A percentile compares a stretch with the other conserved stretches of the same genome.
phyloP scores from a whole-genome alignment of 2,329 filamentous ascomycete genomes.

The Fusarium buxicola region DNA sequence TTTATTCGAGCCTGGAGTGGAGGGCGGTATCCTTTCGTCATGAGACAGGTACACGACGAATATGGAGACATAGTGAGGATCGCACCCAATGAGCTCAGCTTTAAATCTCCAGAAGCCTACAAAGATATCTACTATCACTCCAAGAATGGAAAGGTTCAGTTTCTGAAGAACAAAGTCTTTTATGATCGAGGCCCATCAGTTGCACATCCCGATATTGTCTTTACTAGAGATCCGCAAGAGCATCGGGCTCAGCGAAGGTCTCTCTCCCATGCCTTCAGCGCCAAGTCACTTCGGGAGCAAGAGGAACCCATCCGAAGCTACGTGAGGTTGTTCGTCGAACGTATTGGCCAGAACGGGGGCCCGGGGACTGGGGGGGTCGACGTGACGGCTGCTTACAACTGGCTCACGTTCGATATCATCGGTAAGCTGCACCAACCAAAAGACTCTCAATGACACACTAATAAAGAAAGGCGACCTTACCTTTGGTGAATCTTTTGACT shows the following conservation, averaged over 20 bases:
- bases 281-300: conserved; percentile 12
- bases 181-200: conserved; percentile 10
- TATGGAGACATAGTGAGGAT: conserved; percentile 39
- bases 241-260: conserved; percentile 17
- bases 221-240: conserved; percentile 13
- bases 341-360: conserved; percentile 2
- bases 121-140: conserved; percentile 37
- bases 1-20: conserved; percentile 4
- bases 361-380: background rate
- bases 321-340: conserved; percentile 3
- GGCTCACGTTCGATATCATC: conserved; percentile 29
- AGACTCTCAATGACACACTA: too few relatives aligned
- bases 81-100: conserved; percentile 33
- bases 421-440: background rate
- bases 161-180: conserved; percentile 22
- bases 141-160: conserved; percentile 10
- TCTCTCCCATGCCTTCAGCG: conserved; percentile 28
- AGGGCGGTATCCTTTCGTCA: background rate
- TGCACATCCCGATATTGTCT: conserved; percentile 6
- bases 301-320: conserved; percentile 15
- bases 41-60: conserved; percentile 12
- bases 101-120: conserved; percentile 16
- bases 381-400: conserved; percentile 20
- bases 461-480: conserved; percentile 11
- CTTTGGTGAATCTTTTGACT: conserved; percentile 30